These are phyloP conservation scores for Kwoniella sp. DNA, from an alignment of 768 basidiomycete species.

Conservation along the genomic window DNA sequence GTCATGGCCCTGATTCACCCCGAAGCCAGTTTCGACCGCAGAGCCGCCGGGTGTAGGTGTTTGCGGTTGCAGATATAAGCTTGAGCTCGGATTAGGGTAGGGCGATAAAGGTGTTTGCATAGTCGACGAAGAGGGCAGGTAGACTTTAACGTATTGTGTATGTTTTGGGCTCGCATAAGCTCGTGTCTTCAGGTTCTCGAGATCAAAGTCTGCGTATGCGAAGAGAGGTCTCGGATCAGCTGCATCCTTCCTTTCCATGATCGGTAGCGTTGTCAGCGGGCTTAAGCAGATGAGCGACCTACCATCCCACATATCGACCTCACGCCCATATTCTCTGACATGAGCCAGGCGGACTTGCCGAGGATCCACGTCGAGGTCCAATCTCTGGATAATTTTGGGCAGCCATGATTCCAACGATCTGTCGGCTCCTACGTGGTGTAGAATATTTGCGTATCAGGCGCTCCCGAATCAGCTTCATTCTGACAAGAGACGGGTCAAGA, in stretches of 20 bases:
- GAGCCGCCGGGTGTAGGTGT: constrained; percentile 6
- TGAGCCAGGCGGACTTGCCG: constrained; percentile 29
- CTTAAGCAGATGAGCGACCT: constrained; percentile 7
- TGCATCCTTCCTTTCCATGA: background rate
- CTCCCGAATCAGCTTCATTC: background rate
- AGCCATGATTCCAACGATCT: constrained; percentile 1
- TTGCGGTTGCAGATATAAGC: background rate
- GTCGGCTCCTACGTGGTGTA: background rate
- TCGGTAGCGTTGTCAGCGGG: background rate
- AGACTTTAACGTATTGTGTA: constrained; percentile 16
- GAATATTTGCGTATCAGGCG: background rate
- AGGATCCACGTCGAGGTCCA: constrained; percentile 8
- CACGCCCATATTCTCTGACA: constrained; percentile 28
- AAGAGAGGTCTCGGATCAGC: background rate
- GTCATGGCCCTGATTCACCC: background rate
- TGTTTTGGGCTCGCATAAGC: constrained; percentile 8
- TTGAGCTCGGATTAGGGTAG: background rate
- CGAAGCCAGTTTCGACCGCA: background rate
- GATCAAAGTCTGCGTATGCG: constrained; percentile 19
- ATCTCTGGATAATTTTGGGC: constrained; percentile 1
- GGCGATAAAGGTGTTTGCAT: background rate
- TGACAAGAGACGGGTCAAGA: background rate
- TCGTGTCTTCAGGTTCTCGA: constrained; percentile 14
- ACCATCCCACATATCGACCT: constrained; percentile 39
- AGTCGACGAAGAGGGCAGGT: constrained; percentile 6